These are phyloP conservation scores for Tetrahymena borealis DNA, from an alignment of 73 alveolate species.

Conservation along the genomic window DNA sequence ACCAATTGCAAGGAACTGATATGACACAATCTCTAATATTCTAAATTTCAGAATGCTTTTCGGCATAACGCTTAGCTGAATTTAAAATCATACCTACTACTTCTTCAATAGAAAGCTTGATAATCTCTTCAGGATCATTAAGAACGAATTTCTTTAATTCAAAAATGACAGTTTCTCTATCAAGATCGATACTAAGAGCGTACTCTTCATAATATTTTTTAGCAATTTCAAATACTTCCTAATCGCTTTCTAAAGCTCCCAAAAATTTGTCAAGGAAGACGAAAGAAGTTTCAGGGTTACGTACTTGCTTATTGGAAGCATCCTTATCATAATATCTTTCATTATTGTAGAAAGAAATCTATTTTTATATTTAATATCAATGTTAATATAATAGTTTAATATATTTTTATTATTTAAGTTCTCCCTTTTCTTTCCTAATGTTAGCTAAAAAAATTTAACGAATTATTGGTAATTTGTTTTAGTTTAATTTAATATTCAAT, in stretches of 20 bases:
- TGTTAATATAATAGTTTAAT: background rate
- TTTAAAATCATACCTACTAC: slow-evolving; percentile 55
- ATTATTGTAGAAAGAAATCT: slow-evolving; percentile 53
- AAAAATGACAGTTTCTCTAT: slow-evolving; percentile 23
- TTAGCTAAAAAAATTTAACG: too few species aligned
- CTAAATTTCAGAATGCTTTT: slow-evolving; percentile 49
- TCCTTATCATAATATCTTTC: slow-evolving; percentile 65
- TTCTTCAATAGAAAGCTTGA: slow-evolving; percentile 58
- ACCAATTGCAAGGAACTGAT: slow-evolving; percentile 78
- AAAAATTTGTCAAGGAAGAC: slow-evolving; percentile 36
- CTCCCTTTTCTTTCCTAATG: too few species aligned
- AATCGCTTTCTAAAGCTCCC: slow-evolving; percentile 44
- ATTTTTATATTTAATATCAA: background rate
- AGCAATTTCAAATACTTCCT: slow-evolving; percentile 34
- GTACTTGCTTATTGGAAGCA: slow-evolving; percentile 52
- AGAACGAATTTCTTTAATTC: slow-evolving; percentile 9
- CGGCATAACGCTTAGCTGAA: slow-evolving; percentile 50
- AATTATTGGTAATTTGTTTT: too few species aligned
- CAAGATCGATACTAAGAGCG: background rate
- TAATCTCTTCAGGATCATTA: slow-evolving; percentile 27
- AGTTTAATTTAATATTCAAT: too few species aligned
- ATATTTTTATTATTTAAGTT: too few species aligned
- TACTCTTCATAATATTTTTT: slow-evolving; percentile 32
- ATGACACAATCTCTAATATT: slow-evolving; percentile 62
- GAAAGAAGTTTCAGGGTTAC: slow-evolving; percentile 53